Evolutionary conservation across 805 yeast species (phyloP), one percentile per base, ranked within the genome.

Genomic region (Saccharomycopsis olivae): DNA sequence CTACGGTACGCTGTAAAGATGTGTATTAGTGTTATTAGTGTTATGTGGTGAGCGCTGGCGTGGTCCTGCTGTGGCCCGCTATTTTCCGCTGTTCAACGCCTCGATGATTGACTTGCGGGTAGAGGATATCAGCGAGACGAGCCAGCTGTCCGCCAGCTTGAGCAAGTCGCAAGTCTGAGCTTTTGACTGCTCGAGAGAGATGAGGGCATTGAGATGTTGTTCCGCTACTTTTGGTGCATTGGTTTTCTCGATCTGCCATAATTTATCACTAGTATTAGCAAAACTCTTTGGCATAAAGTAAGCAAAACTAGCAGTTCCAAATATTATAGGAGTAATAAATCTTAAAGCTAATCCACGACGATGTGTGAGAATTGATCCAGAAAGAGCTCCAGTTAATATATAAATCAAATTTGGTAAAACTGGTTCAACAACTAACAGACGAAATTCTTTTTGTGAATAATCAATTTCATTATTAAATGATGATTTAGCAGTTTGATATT

Each of bases 331-430:
- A 3, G 73, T 57, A 3, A 68, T 25, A 46, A 74, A 70, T 47
- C 84, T 64, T 4, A 68, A 28, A 1, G 73, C 72, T 8, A 74
- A 53, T 1, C 68, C 50, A 48, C 71, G 63, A 46, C 62, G 68
- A 42, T 65, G 63, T 13, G 64, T 71, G 25, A 72, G 45, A 41
- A 78, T 69, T 2, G 81, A 73, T 10, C 81, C 80, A 2, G 73
- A 51, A 46, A 78, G 66, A 3, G 77, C 57, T 4, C 69, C 62
- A 1, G 82, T 74, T 29, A 77, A 56, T 4, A 75, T 69, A 50
- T 71, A 69, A 36, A 75, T 65, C 30, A 69, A 53, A 32, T 64
- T 62, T 15, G 84, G 84, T 41, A 78, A 62, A 3, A 73, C 58
- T 5, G 77, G 75, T 47, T 74, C 81, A 38, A 56, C 62, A 15